Evolutionary conservation across 768 basidiomycete genomes (phyloP).

Genomic region (Termitomyces sp.): DNA sequence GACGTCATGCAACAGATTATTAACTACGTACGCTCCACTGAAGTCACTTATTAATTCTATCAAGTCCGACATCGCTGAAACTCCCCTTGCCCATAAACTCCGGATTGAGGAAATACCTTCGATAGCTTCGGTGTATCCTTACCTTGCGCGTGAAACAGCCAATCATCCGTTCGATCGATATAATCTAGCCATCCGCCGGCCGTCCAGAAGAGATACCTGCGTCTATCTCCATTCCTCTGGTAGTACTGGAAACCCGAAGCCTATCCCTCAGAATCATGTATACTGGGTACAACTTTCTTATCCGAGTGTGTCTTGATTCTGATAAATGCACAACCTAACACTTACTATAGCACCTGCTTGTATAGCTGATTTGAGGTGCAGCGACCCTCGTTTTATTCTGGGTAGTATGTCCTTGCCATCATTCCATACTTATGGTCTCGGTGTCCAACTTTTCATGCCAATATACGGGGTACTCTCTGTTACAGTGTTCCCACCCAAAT

Average conservation of each 20-base stretch:
- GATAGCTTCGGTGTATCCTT: not conserved
- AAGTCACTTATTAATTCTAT: slow-evolving; percentile 24
- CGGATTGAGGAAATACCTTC: not conserved
- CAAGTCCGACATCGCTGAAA: slow-evolving; percentile 19
- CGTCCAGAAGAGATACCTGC: slow-evolving; percentile 19
- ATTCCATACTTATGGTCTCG: slow-evolving; percentile 32
- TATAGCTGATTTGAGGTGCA: not conserved
- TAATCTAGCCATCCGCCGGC: slow-evolving; percentile 6
- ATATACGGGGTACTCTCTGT: slow-evolving; percentile 11
- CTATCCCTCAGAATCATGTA: slow-evolving; percentile 28
- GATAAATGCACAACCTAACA: not conserved
- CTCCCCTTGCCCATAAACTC: slow-evolving; percentile 12
- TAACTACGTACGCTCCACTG: slow-evolving; percentile 26
- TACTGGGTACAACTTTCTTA: slow-evolving; percentile 23
- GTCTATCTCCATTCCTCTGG: slow-evolving; percentile 27
- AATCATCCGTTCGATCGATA: slow-evolving; percentile 18
- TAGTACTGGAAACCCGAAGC: slow-evolving; percentile 41
- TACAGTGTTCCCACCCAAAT: not conserved
- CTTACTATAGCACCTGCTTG: not conserved
- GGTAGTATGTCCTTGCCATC: slow-evolving; percentile 24
- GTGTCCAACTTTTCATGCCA: slow-evolving; percentile 23
- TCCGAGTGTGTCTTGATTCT: not conserved
- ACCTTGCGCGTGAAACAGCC: not conserved
- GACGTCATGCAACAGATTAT: slow-evolving; percentile 29
- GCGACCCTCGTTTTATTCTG: slow-evolving; percentile 17